Evolutionary conservation across 805 yeast genomes (phyloP).

Genomic region (Starmerella geochares): DNA sequence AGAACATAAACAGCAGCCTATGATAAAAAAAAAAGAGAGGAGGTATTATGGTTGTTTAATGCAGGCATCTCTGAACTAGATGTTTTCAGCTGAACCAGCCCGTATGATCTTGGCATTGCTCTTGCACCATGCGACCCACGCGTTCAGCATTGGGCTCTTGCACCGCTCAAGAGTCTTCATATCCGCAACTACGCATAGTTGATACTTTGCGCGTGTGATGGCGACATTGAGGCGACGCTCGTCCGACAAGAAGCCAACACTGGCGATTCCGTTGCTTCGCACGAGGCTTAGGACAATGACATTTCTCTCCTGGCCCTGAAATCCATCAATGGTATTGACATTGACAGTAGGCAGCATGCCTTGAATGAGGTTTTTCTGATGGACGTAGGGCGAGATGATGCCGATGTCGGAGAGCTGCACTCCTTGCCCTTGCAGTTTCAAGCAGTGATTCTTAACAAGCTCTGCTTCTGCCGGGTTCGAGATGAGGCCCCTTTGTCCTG

Average conservation of each 20-base stretch:
- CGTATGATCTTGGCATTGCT: background rate
- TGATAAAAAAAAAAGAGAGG: too few relatives aligned
- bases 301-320: too few relatives aligned
- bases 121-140: background rate
- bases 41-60: too few relatives aligned
- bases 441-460: background rate
- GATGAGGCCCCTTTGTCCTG: background rate
- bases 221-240: conserved; percentile 37
- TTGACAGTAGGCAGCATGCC: conserved; percentile 35
- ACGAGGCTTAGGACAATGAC: conserved; percentile 78
- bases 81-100: too few relatives aligned
- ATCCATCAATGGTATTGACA: conserved; percentile 77
- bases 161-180: conserved; percentile 24
- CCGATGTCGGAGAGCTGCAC: background rate
- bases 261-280: conserved; percentile 39
- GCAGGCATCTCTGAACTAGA: too few relatives aligned
- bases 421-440: background rate
- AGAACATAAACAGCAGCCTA: too few relatives aligned
- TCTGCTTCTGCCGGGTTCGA: background rate
- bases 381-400: background rate
- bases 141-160: background rate
- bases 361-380: background rate
- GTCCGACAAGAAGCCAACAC: conserved; percentile 13
- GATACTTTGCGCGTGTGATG: conserved; percentile 38
- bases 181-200: conserved; percentile 39